Percentiles rank a stretch among this genome's conserved stretches.
Evolutionary conservation across 2,329 filamentous ascomycete species (phyloP).

Genomic region (Penicillium glabrum): DNA sequence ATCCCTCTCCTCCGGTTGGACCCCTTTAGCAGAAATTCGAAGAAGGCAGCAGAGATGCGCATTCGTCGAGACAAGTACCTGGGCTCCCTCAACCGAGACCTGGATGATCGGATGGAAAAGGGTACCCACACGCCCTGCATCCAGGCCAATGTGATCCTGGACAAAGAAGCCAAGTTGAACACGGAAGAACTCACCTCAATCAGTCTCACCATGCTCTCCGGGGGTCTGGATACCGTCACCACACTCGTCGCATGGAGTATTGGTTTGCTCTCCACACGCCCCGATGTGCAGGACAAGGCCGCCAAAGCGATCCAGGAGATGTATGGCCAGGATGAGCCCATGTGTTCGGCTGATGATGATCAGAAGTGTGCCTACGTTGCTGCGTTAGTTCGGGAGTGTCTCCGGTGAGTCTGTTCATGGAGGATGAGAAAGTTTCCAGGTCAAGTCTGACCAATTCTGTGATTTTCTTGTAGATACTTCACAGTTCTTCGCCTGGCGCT

Average conservation of each 20-base stretch:
- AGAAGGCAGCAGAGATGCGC: slow-evolving; percentile 61
- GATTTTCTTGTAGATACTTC: slow-evolving; percentile 49
- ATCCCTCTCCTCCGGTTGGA: slow-evolving; percentile 70
- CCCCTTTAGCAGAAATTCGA: slow-evolving; percentile 60
- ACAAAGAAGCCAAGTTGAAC: slow-evolving; percentile 63
- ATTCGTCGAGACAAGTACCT: slow-evolving; percentile 62
- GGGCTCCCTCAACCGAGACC: slow-evolving; percentile 55
- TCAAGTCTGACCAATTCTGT: neutral
- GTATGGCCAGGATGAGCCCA: slow-evolving; percentile 53
- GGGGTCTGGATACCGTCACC: slow-evolving; percentile 66
- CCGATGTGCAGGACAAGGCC: slow-evolving; percentile 64
- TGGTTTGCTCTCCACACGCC: slow-evolving; percentile 58
- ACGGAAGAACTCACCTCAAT: slow-evolving; percentile 64
- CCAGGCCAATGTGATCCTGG: slow-evolving; percentile 65
- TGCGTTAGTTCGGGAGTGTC: slow-evolving; percentile 63
- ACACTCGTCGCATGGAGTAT: slow-evolving; percentile 67
- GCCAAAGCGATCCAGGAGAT: slow-evolving; percentile 56
- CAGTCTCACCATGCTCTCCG: slow-evolving; percentile 67
- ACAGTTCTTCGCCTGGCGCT: slow-evolving; percentile 64
- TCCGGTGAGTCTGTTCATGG: slow-evolving; percentile 43
- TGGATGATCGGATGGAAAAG: slow-evolving; percentile 62
- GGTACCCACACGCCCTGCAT: slow-evolving; percentile 65
- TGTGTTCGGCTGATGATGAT: slow-evolving; percentile 63
- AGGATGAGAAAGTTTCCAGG: neutral
- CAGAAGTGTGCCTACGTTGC: slow-evolving; percentile 64